Evolutionary conservation across 495 filamentous ascomycete genomes (phyloP).

Genomic region (Penicillium flavigenum): DNA sequence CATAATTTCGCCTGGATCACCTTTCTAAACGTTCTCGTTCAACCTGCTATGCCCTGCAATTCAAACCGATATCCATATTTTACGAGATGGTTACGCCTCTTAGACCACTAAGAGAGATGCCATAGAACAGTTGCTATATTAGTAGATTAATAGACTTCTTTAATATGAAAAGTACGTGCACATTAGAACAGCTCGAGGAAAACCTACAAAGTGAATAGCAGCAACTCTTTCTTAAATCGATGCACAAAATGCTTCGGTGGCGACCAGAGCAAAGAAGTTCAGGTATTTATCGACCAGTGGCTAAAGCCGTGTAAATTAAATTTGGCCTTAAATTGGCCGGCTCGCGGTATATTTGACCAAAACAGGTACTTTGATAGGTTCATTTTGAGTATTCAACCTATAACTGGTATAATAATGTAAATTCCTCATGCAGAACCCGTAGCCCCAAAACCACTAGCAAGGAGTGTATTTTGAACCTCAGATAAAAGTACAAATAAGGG

Average conservation of each 20-base stretch:
- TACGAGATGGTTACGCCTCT: too few relatives aligned
- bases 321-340: not conserved
- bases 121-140: too few relatives aligned
- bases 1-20: too few relatives aligned
- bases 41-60: too few relatives aligned
- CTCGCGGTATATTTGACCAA: not conserved
- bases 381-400: not conserved
- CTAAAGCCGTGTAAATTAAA: constrained; percentile 16
- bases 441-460: not conserved
- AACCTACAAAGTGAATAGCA: constrained; percentile 30
- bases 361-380: not conserved
- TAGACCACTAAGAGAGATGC: too few relatives aligned
- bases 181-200: constrained; percentile 17
- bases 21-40: too few relatives aligned
- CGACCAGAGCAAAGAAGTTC: constrained; percentile 36
- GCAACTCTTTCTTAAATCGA: constrained; percentile 38
- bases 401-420: constrained; percentile 5
- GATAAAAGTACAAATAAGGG: constrained; percentile 8
- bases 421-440: constrained; percentile 1
- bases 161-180: too few relatives aligned
- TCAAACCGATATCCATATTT: too few relatives aligned
- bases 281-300: constrained; percentile 36
- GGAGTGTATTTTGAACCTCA: not conserved
- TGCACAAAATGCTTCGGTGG: constrained; percentile 47
- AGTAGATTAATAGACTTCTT: too few relatives aligned